Conservation (phyloP, 306 rosid genomes). For the Cicer pinnatifidum region DNA sequence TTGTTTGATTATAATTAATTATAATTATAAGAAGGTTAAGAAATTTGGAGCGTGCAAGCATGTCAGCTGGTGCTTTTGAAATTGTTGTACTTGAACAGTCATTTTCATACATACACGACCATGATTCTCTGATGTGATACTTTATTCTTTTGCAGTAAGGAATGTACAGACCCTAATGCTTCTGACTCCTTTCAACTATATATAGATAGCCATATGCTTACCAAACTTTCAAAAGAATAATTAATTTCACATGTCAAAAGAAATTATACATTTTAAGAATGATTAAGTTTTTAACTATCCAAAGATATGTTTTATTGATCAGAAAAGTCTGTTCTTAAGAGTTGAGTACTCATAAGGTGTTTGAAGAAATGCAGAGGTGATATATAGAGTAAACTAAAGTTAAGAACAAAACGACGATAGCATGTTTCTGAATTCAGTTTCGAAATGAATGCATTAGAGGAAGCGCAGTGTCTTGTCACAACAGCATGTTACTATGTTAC, state of each 20-base stretch:
- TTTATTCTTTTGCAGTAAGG: constrained; percentile 46
- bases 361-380: neutral
- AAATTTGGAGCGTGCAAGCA: constrained; percentile 36
- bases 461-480: constrained; percentile 50
- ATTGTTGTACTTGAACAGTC: constrained; percentile 44
- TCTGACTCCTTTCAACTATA: neutral
- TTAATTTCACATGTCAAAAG: no score
- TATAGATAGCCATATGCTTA: no score
- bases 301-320: no score
- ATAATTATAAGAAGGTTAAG: no score
- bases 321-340: no score
- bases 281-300: no score
- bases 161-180: constrained; percentile 41
- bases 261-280: no score
- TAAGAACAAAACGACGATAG: constrained; percentile 23
- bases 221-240: no score
- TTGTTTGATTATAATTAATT: no score
- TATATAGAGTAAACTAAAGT: no score
- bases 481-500: constrained; percentile 21
- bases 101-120: constrained; percentile 42
- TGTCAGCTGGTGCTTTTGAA: neutral
- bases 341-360: neutral
- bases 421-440: neutral
- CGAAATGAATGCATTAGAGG: neutral
- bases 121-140: constrained; percentile 49